Evolutionary conservation across 2,329 filamentous ascomycete species (phyloP).

Genomic region (Phoma herbarum): DNA sequence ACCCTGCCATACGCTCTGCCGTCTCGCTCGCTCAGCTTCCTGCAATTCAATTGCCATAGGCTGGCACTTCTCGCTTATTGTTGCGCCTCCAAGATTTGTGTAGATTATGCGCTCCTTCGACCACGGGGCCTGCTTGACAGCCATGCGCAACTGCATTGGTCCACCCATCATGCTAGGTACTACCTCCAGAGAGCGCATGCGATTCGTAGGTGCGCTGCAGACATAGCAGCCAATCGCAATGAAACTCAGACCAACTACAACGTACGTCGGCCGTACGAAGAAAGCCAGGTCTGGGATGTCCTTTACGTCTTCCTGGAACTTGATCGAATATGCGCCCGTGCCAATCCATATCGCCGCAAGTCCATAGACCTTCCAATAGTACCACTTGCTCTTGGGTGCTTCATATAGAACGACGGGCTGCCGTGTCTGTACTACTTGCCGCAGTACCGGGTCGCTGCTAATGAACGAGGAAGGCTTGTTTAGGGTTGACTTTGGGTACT

Average conservation of each 20-base stretch:
- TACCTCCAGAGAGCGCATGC: conserved; percentile 42
- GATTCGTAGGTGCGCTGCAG: conserved; percentile 42
- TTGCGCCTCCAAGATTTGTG: conserved; percentile 39
- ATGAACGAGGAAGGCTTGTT: conserved; percentile 27
- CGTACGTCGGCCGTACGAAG: conserved; percentile 47
- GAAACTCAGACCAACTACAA: conserved; percentile 42
- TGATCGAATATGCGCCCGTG: conserved; percentile 42
- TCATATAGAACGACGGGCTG: conserved; percentile 47
- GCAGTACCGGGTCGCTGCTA: conserved; percentile 46
- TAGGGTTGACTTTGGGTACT: conserved; percentile 24
- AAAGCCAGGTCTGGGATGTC: conserved; percentile 40
- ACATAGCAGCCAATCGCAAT: conserved; percentile 44
- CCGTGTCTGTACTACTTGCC: conserved; percentile 40
- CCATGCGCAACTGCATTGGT: conserved; percentile 44
- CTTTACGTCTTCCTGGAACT: conserved; percentile 44
- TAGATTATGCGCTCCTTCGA: conserved; percentile 41
- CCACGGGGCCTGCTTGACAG: conserved; percentile 37
- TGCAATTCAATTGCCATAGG: conserved; percentile 43
- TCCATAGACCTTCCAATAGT: conserved; percentile 42
- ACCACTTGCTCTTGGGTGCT: conserved; percentile 39
- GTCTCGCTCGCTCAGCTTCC: conserved; percentile 42
- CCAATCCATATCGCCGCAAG: conserved; percentile 37
- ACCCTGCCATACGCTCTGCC: conserved; percentile 39
- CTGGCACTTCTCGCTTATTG: conserved; percentile 44
- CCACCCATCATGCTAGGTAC: conserved; percentile 42